Percentiles rank a stretch among this genome's conserved stretches.
These are phyloP conservation scores for Colletotrichum godetiae DNA, from an alignment of 2,329 filamentous ascomycete genomes.

Conservation along the genomic window DNA sequence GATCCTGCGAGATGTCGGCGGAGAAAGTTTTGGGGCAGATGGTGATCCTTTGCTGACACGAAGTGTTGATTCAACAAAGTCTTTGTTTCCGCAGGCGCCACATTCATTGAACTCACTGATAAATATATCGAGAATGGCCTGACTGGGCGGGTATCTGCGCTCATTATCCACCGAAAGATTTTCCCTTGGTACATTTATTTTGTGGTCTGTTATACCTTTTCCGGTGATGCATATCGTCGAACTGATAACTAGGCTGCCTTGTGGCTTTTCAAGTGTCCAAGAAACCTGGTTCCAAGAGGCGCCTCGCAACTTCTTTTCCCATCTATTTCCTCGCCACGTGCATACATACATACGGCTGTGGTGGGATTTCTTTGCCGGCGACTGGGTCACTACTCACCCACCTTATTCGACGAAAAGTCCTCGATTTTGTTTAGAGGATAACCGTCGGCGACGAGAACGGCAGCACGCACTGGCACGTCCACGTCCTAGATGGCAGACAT, in stretches of 20 bases:
- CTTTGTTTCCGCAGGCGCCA: no score
- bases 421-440: neutral
- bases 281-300: neutral
- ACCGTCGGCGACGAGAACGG: neutral
- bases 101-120: no score
- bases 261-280: neutral
- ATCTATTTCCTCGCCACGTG: neutral
- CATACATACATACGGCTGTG: neutral
- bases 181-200: no score
- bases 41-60: neutral
- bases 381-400: neutral
- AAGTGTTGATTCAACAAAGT: no score
- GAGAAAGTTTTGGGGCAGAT: no score
- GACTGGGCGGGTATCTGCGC: no score
- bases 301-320: neutral
- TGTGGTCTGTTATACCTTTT: neutral
- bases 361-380: neutral
- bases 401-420: neutral
- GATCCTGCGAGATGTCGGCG: no score
- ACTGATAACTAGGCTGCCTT: neutral
- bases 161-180: no score
- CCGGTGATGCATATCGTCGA: neutral
- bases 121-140: no score
- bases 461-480: neutral
- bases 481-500: neutral